Evolutionary conservation across 495 filamentous ascomycete species (phyloP).

Genomic region (Penicillium nucicola): DNA sequence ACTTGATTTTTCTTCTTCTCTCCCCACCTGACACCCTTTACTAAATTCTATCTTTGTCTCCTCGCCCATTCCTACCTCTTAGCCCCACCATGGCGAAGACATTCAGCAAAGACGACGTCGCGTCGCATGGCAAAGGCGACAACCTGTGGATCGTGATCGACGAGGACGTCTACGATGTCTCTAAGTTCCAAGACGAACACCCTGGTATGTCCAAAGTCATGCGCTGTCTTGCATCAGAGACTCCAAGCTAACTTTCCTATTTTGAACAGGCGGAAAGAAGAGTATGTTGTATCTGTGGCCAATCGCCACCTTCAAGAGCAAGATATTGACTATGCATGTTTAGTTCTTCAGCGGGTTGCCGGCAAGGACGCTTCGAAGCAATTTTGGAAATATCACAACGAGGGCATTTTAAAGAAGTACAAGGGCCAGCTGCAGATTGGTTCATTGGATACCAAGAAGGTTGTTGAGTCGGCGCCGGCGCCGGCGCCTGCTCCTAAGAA

Average conservation of each 20-base stretch:
- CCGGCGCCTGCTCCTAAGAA: slow-evolving; percentile 50
- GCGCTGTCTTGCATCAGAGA: slow-evolving; percentile 3
- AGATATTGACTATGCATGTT: slow-evolving; percentile 17
- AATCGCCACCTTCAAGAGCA: not conserved
- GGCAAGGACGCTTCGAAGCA: slow-evolving; percentile 97
- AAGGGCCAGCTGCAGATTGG: slow-evolving; percentile 83
- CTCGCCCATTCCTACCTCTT: not conserved
- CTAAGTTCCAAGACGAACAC: slow-evolving; percentile 91
- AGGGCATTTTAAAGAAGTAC: slow-evolving; percentile 93
- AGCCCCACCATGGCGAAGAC: slow-evolving; percentile 73
- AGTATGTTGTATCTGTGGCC: slow-evolving; percentile 48
- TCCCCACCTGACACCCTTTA: slow-evolving; percentile 7
- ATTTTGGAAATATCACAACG: slow-evolving; percentile 99
- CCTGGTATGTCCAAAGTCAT: slow-evolving; percentile 55
- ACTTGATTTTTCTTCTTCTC: slow-evolving; percentile 20
- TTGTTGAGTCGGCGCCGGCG: slow-evolving; percentile 46
- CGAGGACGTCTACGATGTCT: slow-evolving; percentile 94
- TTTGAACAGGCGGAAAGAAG: slow-evolving; percentile 82
- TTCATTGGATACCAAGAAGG: slow-evolving; percentile 82
- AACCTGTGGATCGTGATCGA: slow-evolving; percentile 90
- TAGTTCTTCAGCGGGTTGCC: slow-evolving; percentile 83
- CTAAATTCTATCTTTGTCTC: slow-evolving; percentile 1
- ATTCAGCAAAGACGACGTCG: slow-evolving; percentile 80
- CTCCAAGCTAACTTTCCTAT: slow-evolving; percentile 18
- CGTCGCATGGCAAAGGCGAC: slow-evolving; percentile 82